Conservation (phyloP, 2,329 filamentous ascomycete genomes). For the Talaromyces sp. region DNA sequence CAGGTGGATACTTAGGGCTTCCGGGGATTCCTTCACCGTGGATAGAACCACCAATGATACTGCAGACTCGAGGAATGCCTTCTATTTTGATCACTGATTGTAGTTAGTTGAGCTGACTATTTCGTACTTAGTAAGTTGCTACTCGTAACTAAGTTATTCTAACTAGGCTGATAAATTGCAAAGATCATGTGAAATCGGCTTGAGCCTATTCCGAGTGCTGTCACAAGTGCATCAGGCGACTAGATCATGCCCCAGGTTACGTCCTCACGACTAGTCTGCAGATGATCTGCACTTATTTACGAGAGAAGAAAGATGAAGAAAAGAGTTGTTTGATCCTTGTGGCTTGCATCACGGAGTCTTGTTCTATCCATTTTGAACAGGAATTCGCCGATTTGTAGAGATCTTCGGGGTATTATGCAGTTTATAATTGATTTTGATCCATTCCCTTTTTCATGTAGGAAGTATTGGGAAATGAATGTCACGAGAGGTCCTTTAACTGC, state of each 20-base stretch:
- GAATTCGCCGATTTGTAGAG: neutral
- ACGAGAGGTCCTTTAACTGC: no score
- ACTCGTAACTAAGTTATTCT: neutral
- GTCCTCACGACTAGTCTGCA: neutral
- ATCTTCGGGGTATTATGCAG: no score
- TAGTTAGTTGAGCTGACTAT: neutral
- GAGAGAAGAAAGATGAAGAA: neutral
- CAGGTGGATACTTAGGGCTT: neutral
- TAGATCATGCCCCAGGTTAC: neutral
- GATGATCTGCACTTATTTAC: neutral
- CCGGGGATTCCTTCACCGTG: neutral
- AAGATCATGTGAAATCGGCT: neutral
- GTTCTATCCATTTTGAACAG: neutral
- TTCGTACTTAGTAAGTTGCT: neutral
- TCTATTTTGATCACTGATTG: neutral
- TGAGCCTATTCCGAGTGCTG: neutral
- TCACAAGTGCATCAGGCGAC: conserved; percentile 1
- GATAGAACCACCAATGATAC: neutral
- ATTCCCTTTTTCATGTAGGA: no score
- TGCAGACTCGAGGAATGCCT: neutral
- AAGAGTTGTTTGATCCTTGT: neutral
- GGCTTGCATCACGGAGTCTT: neutral
- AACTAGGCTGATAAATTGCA: no score
- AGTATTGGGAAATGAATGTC: no score
- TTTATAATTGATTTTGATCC: no score